phyloP scores from a whole-genome alignment of 345 rosid species.

The Chamaenerion angustifolium region DNA sequence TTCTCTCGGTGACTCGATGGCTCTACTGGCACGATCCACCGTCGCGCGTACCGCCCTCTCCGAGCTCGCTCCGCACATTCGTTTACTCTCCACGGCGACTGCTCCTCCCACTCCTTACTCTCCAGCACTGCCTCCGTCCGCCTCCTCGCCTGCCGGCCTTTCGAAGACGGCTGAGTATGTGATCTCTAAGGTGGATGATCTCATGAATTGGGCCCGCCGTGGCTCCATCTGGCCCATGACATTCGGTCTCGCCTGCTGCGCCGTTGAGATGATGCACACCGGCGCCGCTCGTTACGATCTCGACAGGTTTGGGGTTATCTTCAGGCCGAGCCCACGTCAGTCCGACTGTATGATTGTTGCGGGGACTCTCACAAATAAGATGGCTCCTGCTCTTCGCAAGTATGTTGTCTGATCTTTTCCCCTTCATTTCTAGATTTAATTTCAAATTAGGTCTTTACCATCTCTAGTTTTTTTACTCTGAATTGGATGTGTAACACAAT shows the following conservation, averaged over 20 bases:
- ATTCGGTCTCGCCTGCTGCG: conserved; percentile 96
- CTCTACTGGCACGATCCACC: conserved; percentile 42
- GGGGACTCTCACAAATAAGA: conserved; percentile 96
- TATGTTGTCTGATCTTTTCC: conserved; percentile 16
- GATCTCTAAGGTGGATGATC: conserved; percentile 89
- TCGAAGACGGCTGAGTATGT: conserved; percentile 84
- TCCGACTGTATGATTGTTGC: conserved; percentile 99
- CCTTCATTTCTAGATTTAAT: not conserved
- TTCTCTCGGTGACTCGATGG: conserved; percentile 24
- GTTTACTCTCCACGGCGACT: conserved; percentile 23
- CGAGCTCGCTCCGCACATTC: conserved; percentile 33
- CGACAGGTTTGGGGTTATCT: conserved; percentile 87
- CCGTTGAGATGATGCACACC: conserved; percentile 99
- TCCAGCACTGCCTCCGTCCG: conserved; percentile 41
- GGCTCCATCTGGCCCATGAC: conserved; percentile 99
- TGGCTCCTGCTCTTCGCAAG: conserved; percentile 99
- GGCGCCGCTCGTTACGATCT: conserved; percentile 97
- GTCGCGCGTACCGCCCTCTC: conserved; percentile 58
- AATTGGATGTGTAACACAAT: too few relatives aligned
- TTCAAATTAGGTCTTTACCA: too few relatives aligned
- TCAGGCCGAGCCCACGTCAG: conserved; percentile 96
- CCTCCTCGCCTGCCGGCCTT: conserved; percentile 42
- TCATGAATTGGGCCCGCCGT: conserved; percentile 85
- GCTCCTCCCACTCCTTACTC: conserved; percentile 50
- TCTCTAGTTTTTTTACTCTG: too few relatives aligned